Conservation (phyloP, 2,329 filamentous ascomycete species). For the Incumbomyces lentus region DNA sequence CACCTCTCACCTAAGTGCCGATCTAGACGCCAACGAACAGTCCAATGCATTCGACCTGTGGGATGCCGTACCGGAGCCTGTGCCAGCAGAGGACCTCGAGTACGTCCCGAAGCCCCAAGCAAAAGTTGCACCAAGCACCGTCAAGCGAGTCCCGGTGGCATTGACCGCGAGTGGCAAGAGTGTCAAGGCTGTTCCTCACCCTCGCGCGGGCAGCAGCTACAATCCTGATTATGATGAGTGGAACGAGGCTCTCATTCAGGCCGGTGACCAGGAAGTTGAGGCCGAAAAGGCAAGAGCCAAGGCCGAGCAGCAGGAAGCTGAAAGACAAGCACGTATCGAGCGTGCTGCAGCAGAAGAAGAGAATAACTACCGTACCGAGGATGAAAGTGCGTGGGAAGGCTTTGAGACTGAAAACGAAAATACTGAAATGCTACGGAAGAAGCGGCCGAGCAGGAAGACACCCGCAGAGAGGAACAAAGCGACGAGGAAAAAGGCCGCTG, state of each 20-base stretch:
- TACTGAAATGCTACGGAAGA: constrained; percentile 59
- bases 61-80: constrained; percentile 40
- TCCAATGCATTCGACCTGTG: constrained; percentile 62
- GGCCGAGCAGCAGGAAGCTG: constrained; percentile 43
- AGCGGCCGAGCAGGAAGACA: constrained; percentile 76
- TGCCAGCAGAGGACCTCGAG: constrained; percentile 27
- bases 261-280: constrained; percentile 69
- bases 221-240: constrained; percentile 85
- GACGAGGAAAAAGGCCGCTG: constrained; percentile 78
- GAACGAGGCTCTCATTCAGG: constrained; percentile 60
- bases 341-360: constrained; percentile 63
- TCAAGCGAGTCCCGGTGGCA: constrained; percentile 68
- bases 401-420: constrained; percentile 69
- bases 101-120: constrained; percentile 58
- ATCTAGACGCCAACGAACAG: constrained; percentile 41
- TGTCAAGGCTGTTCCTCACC: constrained; percentile 67
- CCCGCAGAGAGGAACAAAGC: constrained; percentile 76
- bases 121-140: constrained; percentile 61
- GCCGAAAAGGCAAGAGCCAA: constrained; percentile 66
- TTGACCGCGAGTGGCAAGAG: constrained; percentile 72
- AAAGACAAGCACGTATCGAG: constrained; percentile 57
- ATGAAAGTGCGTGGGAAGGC: constrained; percentile 86
- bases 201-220: constrained; percentile 77
- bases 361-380: constrained; percentile 65
- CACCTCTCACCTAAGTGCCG: constrained; percentile 15